Evolutionary conservation across 176 grass and related monocot species (phyloP), one percentile per base, ranked within the genome.

Genomic region (Eragrostis nindensis): DNA sequence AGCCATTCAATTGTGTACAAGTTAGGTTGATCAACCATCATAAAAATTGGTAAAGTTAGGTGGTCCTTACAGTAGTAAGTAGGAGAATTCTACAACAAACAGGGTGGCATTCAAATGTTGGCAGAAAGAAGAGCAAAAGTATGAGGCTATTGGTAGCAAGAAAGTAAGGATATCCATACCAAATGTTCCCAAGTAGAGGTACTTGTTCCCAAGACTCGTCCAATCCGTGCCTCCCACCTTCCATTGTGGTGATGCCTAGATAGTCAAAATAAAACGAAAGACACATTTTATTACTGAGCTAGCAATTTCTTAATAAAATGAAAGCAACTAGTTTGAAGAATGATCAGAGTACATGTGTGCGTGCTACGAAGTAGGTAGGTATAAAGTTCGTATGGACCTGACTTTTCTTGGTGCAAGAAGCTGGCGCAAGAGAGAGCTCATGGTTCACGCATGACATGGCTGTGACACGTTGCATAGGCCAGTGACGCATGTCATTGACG

Each of bases 221-320:
- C 93, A 61, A 95, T 93, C 18, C 96, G 85, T 2, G 96, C 96
- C 66, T 99, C 96, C 96, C 96, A 99, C 55, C 96, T 86, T 6
- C 96, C 93, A 39, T 99, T 93, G 57, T 95, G 90, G 75, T 95
- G 96, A 62, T 99, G 96, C 79, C 96, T 99, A 43, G 6, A 88
- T 8, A 71, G 76, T 83, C n/a, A 59, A 77, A n/a, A 26, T 48
- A 22, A 2, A 36, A 36, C 32, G 32, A 36, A 36, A 1, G 4
- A 1, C 32, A 36, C 1, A 36, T 2, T 36, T 36, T 36, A 36
- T 36, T 36, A 36, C 32, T 36, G 32, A 36, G 4, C 32, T 36
- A 1, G 4, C 32, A 2, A 36, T 36, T 36, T 4, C 32, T 36
- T 36, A 36, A 36, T 36, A n/a, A 36, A 36, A 36, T 36, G 4